Conservation (phyloP, 2,329 filamentous ascomycete species). For the Fusarium sp. region DNA sequence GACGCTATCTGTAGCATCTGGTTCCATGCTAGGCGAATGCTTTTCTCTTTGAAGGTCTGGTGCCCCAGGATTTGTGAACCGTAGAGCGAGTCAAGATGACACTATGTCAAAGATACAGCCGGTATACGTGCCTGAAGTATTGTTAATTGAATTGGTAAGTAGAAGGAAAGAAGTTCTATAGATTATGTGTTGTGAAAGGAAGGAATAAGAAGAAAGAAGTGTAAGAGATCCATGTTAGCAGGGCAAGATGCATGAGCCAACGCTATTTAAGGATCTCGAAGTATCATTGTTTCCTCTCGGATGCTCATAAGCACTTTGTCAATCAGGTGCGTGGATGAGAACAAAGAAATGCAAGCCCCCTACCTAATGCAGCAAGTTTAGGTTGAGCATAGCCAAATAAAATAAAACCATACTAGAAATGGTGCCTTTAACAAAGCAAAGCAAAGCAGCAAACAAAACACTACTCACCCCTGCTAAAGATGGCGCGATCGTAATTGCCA, state of each 20-base stretch:
- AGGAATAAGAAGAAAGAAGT: neutral
- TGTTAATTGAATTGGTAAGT: slow-evolving; percentile 4
- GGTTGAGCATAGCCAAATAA: neutral
- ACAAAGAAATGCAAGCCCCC: neutral
- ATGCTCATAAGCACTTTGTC: neutral
- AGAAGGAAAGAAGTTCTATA: neutral
- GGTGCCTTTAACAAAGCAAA: neutral
- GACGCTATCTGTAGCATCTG: slow-evolving; percentile 55
- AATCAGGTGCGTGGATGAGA: neutral
- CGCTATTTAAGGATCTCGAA: neutral
- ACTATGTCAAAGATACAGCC: neutral
- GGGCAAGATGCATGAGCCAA: slow-evolving; percentile 6
- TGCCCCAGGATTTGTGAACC: slow-evolving; percentile 33
- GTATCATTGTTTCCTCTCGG: slow-evolving; percentile 7
- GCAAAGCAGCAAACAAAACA: slow-evolving; percentile 9
- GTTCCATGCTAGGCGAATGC: slow-evolving; percentile 18
- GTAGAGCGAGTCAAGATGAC: slow-evolving; percentile 1
- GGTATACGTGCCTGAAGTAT: slow-evolving; percentile 1
- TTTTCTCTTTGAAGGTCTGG: slow-evolving; percentile 30
- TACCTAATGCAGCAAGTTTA: too few relatives aligned
- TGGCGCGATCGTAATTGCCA: slow-evolving; percentile 31
- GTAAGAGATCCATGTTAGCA: slow-evolving; percentile 9
- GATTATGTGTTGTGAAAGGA: neutral
- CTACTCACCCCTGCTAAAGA: slow-evolving; percentile 33
- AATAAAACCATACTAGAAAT: neutral